Evolutionary conservation across 352 stramenopile genomes (phyloP), one percentile per base, ranked within the genome.

Genomic region (Peronospora destructor): DNA sequence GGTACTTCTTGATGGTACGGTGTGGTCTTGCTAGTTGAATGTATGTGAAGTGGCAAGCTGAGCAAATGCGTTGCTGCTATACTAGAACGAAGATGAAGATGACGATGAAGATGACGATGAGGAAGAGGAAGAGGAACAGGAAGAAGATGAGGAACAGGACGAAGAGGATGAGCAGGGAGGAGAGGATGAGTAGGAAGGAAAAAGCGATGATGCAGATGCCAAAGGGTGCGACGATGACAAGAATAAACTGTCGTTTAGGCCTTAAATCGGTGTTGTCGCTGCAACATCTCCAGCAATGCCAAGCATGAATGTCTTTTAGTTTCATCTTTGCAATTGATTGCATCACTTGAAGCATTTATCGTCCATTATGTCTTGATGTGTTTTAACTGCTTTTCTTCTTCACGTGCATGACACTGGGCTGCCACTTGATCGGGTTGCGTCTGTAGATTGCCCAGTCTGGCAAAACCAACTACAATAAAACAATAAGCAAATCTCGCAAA

Each of bases 401-500:
- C 45, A 80, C 66, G 62, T 87, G 86, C 76, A 87, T 90, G 47
- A 76, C 64, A 53, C 72, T 89, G 13, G 79, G 49, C 39, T 76
- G 61, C 82, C 82, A 93, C 64, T 88, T 77, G 61, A 93, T 85
- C 14, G 77, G 76, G 50, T 91, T 69, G 42, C 72, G 73, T 59
- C 91, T 93, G 73, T 86, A 93, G 34, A 91, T 78, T 5, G 71
- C 67, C 82, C 82, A 93, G 60, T 93, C 79, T 0, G 82, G 82
- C 29, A 93, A 57, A 47, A 87, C 66, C 33, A 89, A 49, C 79
- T 91, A 38, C 26, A 52, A 44, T 12, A 29, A 59, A 38, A 6
- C 53, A 38, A 29, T 35, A 17, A 39, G 50, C 34, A 52, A 48
- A 29, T 11, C 7, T 49, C 21, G 23, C 25, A 23, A 34, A 45